These are phyloP conservation scores for Lactarius psammicola DNA, from an alignment of 768 basidiomycete species.

Conservation along the genomic window DNA sequence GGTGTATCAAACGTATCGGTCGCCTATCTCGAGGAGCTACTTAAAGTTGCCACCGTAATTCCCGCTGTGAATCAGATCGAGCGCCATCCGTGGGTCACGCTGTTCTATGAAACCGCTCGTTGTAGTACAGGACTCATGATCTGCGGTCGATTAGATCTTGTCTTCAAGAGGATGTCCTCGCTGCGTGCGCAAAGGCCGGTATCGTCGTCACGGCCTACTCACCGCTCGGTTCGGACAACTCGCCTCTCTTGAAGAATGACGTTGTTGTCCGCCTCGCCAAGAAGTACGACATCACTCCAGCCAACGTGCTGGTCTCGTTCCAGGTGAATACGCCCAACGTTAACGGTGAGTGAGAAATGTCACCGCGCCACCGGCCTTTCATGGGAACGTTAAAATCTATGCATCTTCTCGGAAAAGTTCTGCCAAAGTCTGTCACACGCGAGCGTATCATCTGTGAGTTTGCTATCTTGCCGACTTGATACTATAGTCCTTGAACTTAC, in stretches of 20 bases:
- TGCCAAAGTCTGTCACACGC: constrained; percentile 76
- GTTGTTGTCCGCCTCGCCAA: constrained; percentile 60
- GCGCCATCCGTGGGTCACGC: constrained; percentile 61
- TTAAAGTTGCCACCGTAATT: constrained; percentile 52
- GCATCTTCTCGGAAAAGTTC: constrained; percentile 41
- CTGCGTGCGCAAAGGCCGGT: constrained; percentile 58
- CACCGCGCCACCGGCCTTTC: constrained; percentile 17
- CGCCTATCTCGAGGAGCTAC: constrained; percentile 58
- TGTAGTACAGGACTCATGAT: constrained; percentile 5
- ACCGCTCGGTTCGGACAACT: constrained; percentile 69
- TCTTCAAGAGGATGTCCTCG: constrained; percentile 63
- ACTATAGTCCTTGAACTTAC: not conserved
- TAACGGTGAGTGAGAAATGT: constrained; percentile 41
- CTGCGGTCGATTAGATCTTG: constrained; percentile 45
- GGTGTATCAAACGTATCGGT: constrained; percentile 73
- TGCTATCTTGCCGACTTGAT: not conserved
- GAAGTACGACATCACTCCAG: constrained; percentile 55
- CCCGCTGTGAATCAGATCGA: constrained; percentile 84
- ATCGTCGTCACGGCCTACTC: constrained; percentile 78
- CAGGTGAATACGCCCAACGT: constrained; percentile 67
- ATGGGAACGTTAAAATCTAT: constrained; percentile 22
- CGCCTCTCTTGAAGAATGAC: constrained; percentile 62
- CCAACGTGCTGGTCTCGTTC: constrained; percentile 69
- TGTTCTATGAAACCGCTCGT: too few relatives aligned
- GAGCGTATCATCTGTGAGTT: constrained; percentile 55